phyloP scores from a whole-genome alignment of 139 green algal species.

The Volvox africanus region DNA sequence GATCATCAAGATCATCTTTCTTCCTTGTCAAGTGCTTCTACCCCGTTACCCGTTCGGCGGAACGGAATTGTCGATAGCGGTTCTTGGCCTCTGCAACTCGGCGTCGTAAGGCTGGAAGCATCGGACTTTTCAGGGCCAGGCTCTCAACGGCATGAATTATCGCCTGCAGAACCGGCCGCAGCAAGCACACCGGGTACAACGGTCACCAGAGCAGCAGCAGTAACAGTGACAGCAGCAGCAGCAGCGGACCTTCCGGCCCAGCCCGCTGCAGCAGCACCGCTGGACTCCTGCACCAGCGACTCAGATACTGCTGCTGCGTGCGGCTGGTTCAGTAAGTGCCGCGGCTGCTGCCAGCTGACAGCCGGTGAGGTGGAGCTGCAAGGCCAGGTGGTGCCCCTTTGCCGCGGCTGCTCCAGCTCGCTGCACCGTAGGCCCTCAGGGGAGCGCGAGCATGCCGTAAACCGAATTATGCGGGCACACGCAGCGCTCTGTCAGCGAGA shows the following conservation, averaged over 20 bases:
- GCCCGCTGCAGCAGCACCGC: neutral
- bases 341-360: slow-evolving; percentile 36
- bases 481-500: slow-evolving; percentile 7
- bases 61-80: neutral
- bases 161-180: neutral
- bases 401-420: slow-evolving; percentile 1
- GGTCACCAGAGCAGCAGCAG: neutral
- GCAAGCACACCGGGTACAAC: neutral
- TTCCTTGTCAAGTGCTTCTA: neutral
- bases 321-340: slow-evolving; percentile 45
- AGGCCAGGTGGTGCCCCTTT: slow-evolving; percentile 5
- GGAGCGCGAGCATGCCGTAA: neutral
- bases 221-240: neutral
- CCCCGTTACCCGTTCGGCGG: neutral
- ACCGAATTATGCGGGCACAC: slow-evolving; percentile 10
- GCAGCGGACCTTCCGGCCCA: neutral
- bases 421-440: neutral
- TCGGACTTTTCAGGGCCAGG: neutral
- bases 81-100: neutral
- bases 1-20: neutral
- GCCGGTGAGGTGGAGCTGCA: slow-evolving; percentile 35
- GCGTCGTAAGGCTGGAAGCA: neutral
- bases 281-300: slow-evolving; percentile 23
- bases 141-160: neutral
- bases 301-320: neutral